Percentiles rank a stretch among this genome's conserved stretches.
phyloP scores from a whole-genome alignment of 2,329 filamentous ascomycete species.

The Cytospora leucostoma region DNA sequence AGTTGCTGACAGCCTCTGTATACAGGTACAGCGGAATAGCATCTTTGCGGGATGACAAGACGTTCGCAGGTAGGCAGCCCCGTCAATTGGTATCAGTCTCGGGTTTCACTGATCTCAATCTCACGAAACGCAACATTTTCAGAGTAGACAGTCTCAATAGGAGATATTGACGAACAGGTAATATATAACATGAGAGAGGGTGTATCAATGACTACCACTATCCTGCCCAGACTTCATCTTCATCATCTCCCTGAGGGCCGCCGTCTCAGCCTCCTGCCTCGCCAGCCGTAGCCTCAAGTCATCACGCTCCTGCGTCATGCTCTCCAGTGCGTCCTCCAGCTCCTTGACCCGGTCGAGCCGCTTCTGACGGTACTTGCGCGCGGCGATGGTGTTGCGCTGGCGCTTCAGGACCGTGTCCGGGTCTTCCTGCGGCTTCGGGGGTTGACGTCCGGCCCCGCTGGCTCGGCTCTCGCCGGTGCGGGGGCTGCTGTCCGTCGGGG shows the following conservation, averaged over 20 bases:
- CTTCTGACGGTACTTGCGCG: conserved; percentile 64
- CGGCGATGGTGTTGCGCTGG: conserved; percentile 63
- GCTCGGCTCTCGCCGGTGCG: neutral
- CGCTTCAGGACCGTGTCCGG: conserved; percentile 47
- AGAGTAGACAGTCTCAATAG: neutral
- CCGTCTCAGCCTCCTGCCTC: conserved; percentile 59
- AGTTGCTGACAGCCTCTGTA: neutral
- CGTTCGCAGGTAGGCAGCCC: too few species aligned
- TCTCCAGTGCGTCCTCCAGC: conserved; percentile 55
- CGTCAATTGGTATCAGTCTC: too few species aligned
- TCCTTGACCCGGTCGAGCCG: conserved; percentile 60
- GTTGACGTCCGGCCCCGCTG: conserved; percentile 20
- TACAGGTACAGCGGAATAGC: too few species aligned
- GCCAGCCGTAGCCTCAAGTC: conserved; percentile 58
- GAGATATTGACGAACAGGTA: neutral
- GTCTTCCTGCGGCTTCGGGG: conserved; percentile 29
- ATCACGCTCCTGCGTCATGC: conserved; percentile 57
- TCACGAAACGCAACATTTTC: neutral
- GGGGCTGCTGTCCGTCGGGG: conserved; percentile 19
- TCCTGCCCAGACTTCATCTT: conserved; percentile 23
- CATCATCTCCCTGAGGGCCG: conserved; percentile 52
- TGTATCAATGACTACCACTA: conserved; percentile 16
- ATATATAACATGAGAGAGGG: neutral
- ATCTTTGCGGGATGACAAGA: too few species aligned
- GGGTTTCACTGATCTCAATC: too few species aligned